Percentiles rank a stretch among this genome's conserved stretches.
Evolutionary conservation across 148 eudicot species (phyloP).

Genomic region (Drosera capensis): DNA sequence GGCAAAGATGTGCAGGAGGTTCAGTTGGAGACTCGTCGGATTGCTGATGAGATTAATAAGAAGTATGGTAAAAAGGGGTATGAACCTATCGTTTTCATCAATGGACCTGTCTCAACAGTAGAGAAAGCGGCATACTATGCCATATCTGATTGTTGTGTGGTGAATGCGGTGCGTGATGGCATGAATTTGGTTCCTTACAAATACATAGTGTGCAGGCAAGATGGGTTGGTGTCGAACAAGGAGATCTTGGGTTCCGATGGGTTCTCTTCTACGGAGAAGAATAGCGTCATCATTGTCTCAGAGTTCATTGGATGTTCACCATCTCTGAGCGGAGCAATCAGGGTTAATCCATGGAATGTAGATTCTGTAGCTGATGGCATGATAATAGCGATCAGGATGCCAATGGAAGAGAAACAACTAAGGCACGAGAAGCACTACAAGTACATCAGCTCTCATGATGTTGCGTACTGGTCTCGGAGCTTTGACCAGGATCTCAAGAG

Average conservation of each 20-base stretch:
- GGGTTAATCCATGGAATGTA: constrained; percentile 80
- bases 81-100: constrained; percentile 56
- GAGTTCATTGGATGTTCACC: constrained; percentile 89
- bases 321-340: constrained; percentile 73
- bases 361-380: constrained; percentile 50
- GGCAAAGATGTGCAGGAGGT: constrained; percentile 71
- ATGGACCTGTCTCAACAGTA: constrained; percentile 36
- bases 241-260: constrained; percentile 26
- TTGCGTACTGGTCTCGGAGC: constrained; percentile 72
- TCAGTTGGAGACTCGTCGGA: constrained; percentile 26
- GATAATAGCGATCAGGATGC: constrained; percentile 34
- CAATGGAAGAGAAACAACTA: constrained; percentile 39
- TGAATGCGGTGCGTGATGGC: constrained; percentile 82
- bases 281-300: constrained; percentile 61
- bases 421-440: constrained; percentile 70
- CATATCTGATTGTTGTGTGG: constrained; percentile 62
- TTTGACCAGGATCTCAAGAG: constrained; percentile 63
- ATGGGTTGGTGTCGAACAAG: constrained; percentile 28
- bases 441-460: constrained; percentile 69
- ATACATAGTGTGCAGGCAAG: constrained; percentile 58
- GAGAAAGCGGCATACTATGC: constrained; percentile 61
- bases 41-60: constrained; percentile 33
- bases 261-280: constrained; percentile 10
- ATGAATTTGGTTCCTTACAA: constrained; percentile 77
- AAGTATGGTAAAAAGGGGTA: constrained; percentile 42